phyloP scores from a whole-genome alignment of 345 rosid species.

The Citrus australasica region DNA sequence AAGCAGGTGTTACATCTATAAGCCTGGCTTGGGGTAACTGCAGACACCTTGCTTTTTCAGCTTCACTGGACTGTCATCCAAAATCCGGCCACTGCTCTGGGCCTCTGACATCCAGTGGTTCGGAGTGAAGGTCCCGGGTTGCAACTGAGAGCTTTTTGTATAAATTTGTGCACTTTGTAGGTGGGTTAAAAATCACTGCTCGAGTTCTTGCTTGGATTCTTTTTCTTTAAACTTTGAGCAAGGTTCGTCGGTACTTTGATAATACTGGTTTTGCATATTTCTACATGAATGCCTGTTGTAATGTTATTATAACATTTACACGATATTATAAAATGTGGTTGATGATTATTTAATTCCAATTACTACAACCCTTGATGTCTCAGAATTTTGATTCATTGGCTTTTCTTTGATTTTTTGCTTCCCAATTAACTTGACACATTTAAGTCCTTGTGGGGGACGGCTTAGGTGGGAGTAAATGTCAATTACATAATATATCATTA shows the following conservation, averaged over 20 bases:
- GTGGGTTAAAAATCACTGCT: background rate
- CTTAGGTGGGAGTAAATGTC: too few species aligned
- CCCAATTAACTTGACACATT: too few species aligned
- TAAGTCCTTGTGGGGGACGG: too few species aligned
- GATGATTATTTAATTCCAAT: too few species aligned
- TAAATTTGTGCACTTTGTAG: background rate
- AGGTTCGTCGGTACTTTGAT: background rate
- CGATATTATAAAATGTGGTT: too few species aligned
- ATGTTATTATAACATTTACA: too few species aligned
- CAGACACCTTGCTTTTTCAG: background rate
- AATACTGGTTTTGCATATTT: background rate
- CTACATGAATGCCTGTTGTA: background rate
- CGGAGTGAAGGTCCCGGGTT: background rate
- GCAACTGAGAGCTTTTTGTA: background rate
- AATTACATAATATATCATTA: too few species aligned
- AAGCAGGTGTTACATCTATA: background rate
- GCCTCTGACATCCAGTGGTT: background rate
- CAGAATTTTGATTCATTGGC: background rate
- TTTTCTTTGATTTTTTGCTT: background rate
- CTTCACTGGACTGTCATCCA: background rate
- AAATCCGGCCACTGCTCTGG: too few species aligned
- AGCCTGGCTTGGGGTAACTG: background rate
- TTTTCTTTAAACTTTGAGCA: background rate
- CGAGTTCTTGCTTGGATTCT: background rate
- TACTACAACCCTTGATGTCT: too few species aligned